Base-by-base conservation (phyloP, 2,329 filamentous ascomycete genomes). In the Botryotinia globosa region DNA sequence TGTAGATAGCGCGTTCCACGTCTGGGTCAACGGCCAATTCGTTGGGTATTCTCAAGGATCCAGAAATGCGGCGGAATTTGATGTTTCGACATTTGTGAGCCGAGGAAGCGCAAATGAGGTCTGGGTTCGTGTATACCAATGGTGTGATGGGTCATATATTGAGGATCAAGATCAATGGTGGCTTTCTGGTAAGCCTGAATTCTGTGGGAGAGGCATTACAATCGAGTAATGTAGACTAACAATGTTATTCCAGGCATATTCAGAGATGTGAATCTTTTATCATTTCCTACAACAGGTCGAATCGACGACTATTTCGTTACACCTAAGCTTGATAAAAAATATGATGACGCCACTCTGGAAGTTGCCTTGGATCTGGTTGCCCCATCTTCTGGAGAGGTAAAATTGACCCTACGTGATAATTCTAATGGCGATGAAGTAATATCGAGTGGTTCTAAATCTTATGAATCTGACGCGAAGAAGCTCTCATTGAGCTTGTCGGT, bases 101-200 rank as follows among this genome's bases (percentile, higher is more conserved):
- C 78, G 79, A 10, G 80, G 81, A 7, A 82, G 77, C 4, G 81
- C 84, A 63, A 93, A 92, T 74, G 83, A 82, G 1, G 78, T 93
- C 1, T 84, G 86, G 16, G 88, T 92, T 0, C 84, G 86, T n/a
- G 91, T 92, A 0, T 92, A 92, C 75, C 89, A 92, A 78, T 91
- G 88, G 84, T 91, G 86, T 48, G 90, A 92, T 75, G 90, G 88
- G 2, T 87, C 87, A 0, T 92, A 92, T 76, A 89, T 92, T 48
- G 90, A 92, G 79, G 89, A 92, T 71, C 89, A 85, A 77, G 79
- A 92, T 78, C 89, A 91, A 77, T 92, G 90, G 90, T 89, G 89
- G 87, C 81, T 91, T 8, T 89, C 87, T 34, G 87, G 86, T 84
- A 81, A 79, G 81, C 67, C 64, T 20, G 4, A 9, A 39, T 34